Conservation (phyloP, 352 stramenopile genomes). For the Globisporangium nagaii region DNA sequence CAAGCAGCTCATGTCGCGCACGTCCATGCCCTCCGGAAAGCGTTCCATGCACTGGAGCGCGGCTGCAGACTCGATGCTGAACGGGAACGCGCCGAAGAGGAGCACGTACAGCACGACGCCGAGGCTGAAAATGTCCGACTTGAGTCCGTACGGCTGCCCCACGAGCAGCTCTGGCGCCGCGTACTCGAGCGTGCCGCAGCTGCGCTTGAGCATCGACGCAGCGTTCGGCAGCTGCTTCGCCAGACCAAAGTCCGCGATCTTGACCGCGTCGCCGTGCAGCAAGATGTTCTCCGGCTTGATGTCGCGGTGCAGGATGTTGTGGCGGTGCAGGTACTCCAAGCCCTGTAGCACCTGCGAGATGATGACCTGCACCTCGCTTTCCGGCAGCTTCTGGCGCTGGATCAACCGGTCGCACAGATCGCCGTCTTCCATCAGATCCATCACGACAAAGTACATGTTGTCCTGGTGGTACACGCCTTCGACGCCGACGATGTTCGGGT, state of each 20-base stretch:
- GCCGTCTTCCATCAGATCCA: conserved; percentile 75
- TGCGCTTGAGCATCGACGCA: conserved; percentile 46
- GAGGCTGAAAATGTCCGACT: conserved; percentile 79
- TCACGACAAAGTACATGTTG: conserved; percentile 76
- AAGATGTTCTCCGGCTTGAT: conserved; percentile 84
- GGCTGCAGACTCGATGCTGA: conserved; percentile 67
- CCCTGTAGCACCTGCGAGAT: conserved; percentile 55
- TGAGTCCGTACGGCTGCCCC: conserved; percentile 61
- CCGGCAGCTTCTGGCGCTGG: conserved; percentile 46
- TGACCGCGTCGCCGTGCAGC: conserved; percentile 60
- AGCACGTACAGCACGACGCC: conserved; percentile 76
- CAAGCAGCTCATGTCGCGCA: conserved; percentile 80
- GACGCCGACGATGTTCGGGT: conserved; percentile 63
- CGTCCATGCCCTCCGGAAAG: conserved; percentile 54
- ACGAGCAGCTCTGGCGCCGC: conserved; percentile 66
- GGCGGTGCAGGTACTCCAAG: conserved; percentile 57
- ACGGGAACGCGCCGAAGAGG: conserved; percentile 73
- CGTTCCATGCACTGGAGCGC: conserved; percentile 58
- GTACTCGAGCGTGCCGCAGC: conserved; percentile 77
- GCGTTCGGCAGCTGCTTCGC: conserved; percentile 50
- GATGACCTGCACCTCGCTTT: conserved; percentile 48
- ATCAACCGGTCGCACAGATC: conserved; percentile 77
- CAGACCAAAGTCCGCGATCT: conserved; percentile 79
- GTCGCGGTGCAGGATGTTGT: conserved; percentile 66
- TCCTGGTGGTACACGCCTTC: conserved; percentile 68